Percentiles rank a stretch among this genome's conserved stretches.
Evolutionary conservation across 495 filamentous ascomycete species (phyloP).

Genomic region (Tuber umbilicatum): DNA sequence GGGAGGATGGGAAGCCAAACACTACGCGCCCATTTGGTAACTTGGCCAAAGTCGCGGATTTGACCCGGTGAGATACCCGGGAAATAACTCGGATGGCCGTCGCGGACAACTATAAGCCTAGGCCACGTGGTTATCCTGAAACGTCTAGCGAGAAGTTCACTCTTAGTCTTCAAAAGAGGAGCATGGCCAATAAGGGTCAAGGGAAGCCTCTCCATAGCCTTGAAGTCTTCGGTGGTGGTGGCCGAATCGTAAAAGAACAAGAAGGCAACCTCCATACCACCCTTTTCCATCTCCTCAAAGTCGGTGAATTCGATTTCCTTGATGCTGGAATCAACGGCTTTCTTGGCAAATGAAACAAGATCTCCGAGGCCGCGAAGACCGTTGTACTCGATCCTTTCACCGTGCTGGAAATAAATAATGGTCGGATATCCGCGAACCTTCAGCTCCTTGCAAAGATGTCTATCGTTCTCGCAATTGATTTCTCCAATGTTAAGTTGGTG

Average conservation of each 20-base stretch:
- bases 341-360: constrained; percentile 75
- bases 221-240: constrained; percentile 84
- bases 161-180: constrained; percentile 81
- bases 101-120: constrained; percentile 77
- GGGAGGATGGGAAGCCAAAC: constrained; percentile 98
- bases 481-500: constrained; percentile 84
- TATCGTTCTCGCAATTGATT: constrained; percentile 85
- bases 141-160: constrained; percentile 60
- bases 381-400: constrained; percentile 85
- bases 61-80: constrained; percentile 72
- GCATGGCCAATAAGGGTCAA: constrained; percentile 84
- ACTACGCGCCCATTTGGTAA: constrained; percentile 87
- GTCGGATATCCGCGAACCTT: constrained; percentile 73
- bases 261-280: constrained; percentile 81
- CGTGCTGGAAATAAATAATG: constrained; percentile 85
- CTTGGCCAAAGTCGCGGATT: constrained; percentile 75
- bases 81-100: constrained; percentile 83
- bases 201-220: constrained; percentile 74
- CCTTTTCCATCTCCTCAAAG: constrained; percentile 82
- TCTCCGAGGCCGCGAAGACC: constrained; percentile 90
- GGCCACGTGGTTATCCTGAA: constrained; percentile 97
- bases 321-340: constrained; percentile 70
- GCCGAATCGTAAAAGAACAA: constrained; percentile 96
- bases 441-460: constrained; percentile 81
- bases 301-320: constrained; percentile 66